Conservation (phyloP, 768 basidiomycete species). For the Porpolomopsis calyptriformis region DNA sequence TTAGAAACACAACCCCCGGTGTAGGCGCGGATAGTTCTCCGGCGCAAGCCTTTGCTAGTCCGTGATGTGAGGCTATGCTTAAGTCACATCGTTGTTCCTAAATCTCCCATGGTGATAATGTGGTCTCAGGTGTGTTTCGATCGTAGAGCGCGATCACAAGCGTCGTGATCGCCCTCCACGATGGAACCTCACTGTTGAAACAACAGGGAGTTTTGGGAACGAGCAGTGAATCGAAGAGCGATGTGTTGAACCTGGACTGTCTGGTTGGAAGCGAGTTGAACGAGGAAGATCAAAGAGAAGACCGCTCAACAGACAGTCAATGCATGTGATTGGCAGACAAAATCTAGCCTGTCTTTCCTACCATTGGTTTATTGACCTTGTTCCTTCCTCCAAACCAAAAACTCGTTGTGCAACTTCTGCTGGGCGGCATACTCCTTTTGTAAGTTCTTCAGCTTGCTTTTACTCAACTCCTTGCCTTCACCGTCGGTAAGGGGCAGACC, state of each 20-base stretch:
- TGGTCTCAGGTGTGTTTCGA: too few species aligned
- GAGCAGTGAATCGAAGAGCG: too few species aligned
- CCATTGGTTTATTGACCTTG: slow-evolving; percentile 11
- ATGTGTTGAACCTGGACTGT: slow-evolving; percentile 84
- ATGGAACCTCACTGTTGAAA: too few species aligned
- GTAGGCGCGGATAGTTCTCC: slow-evolving; percentile 78
- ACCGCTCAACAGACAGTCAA: slow-evolving; percentile 57
- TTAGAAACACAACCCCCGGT: slow-evolving; percentile 61
- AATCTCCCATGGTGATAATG: too few species aligned
- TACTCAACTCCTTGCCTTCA: slow-evolving; percentile 76
- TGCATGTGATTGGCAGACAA: slow-evolving; percentile 51
- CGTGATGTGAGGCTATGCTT: slow-evolving; percentile 71
- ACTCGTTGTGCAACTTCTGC: slow-evolving; percentile 73
- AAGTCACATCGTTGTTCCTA: too few species aligned
- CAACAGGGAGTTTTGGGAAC: too few species aligned
- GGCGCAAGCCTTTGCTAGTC: slow-evolving; percentile 51
- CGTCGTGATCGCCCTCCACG: too few species aligned
- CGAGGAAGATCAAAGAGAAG: slow-evolving; percentile 61
- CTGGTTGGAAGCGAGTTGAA: slow-evolving; percentile 61
- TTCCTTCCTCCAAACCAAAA: slow-evolving; percentile 37
- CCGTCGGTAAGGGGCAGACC: slow-evolving; percentile 82
- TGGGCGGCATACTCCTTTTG: slow-evolving; percentile 66
- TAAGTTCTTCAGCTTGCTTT: slow-evolving; percentile 67
- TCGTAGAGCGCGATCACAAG: too few species aligned
- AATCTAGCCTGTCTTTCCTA: background rate